These are phyloP conservation scores for Rhodotorula kratochvilovae DNA, from an alignment of 768 basidiomycete species.

Conservation along the genomic window DNA sequence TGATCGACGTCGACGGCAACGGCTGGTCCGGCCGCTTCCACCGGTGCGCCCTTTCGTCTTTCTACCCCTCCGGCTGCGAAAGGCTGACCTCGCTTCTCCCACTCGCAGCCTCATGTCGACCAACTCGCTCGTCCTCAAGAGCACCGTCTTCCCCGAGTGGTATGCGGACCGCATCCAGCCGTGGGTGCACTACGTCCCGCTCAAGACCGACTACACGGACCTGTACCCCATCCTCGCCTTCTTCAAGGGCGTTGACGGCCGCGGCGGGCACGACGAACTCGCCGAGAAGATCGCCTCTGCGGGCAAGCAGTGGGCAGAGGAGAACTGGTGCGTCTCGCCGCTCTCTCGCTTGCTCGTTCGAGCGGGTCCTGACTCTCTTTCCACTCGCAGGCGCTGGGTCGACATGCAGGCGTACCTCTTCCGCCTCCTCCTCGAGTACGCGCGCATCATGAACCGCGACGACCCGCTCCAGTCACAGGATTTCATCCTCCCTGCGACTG, in stretches of 20 bases:
- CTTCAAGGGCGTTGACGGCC: constrained; percentile 55
- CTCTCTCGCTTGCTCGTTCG: not conserved
- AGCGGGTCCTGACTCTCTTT: not conserved
- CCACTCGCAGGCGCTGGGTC: not conserved
- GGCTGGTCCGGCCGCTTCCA: constrained; percentile 78
- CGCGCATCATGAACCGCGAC: constrained; percentile 20
- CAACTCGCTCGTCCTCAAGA: constrained; percentile 37
- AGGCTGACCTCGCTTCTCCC: not conserved
- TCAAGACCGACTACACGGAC: constrained; percentile 43
- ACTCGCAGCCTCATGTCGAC: constrained; percentile 22
- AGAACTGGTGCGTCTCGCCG: constrained; percentile 40
- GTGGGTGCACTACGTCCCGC: constrained; percentile 58
- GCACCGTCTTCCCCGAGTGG: constrained; percentile 39
- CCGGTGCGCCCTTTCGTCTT: constrained; percentile 50
- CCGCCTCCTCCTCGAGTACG: constrained; percentile 34
- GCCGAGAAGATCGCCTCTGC: constrained; percentile 57
- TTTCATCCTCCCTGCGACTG: not conserved
- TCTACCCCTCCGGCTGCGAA: no score
- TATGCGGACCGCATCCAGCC: constrained; percentile 84
- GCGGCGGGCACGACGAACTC: constrained; percentile 60
- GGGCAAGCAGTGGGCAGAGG: constrained; percentile 48
- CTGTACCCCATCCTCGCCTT: constrained; percentile 67
- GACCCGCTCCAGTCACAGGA: not conserved
- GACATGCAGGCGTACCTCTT: constrained; percentile 6
- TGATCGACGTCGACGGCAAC: constrained; percentile 89